Base-by-base conservation (phyloP, 2,329 filamentous ascomycete genomes). In the Orbilia javanica region DNA sequence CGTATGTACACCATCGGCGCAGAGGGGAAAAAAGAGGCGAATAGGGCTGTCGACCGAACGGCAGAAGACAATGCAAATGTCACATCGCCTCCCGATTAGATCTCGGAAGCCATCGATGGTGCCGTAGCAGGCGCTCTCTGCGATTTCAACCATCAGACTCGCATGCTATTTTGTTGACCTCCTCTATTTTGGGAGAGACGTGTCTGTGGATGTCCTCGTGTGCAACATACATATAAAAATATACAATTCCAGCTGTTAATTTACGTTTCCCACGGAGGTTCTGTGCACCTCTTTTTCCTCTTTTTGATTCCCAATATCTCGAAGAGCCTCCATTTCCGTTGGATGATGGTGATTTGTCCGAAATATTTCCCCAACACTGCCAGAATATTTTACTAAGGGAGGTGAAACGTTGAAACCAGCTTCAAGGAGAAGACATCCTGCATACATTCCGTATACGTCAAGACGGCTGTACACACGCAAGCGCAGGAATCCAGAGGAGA, bases 321-420 rank as follows among this genome's bases (percentile, higher is more conserved):
- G 15, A 67, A 67, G 65, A 69, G 66, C 50, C 67, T 77, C 73
- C 66, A 70, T 66, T 76, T 77, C 73, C 73, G 73, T 34, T 13
- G 15, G n/a, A 53, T 44, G 25, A 55, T 70, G 73, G 73, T 48
- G 73, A 71, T 22, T 70, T 70, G 36, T 25, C n/a, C 65, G 53
- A 71, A 52, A 67, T 52, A 50, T 44, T 44, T 55, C 5, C 63
- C 25, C 68, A 64, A 64, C 68, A 60, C 48, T 42, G 65, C 53
- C 65, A 42, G 48, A 46, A 68, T 53, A 44, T 60, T 52, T 68
- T 13, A 46, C 50, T 53, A 48, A 22, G 50, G 50, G 22, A 53
- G 48, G 34, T 68, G 48, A 67, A 68, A 46, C 65, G 18, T 44
- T 53, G 48, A 68, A 60, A 68, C 65, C 25, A 46, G 69, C 46